phyloP scores from a whole-genome alignment of 208 protist genomes.

The Angomonas deanei region DNA sequence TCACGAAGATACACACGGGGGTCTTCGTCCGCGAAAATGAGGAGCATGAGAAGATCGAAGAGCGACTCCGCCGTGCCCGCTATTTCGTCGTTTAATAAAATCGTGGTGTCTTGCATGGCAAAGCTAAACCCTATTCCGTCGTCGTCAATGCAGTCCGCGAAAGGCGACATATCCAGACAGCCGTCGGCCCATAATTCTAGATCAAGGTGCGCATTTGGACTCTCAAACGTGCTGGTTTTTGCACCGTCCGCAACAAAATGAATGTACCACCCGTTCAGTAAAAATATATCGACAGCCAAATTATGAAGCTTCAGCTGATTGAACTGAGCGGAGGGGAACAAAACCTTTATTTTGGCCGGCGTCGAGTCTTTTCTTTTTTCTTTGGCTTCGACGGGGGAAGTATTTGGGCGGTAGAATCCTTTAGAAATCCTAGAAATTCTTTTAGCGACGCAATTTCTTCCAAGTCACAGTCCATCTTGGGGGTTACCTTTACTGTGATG shows the following conservation, averaged over 20 bases:
- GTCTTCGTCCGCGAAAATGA: constrained; percentile 41
- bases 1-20: constrained; percentile 48
- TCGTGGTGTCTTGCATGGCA: constrained; percentile 15
- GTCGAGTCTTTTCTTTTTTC: neutral
- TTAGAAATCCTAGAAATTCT: constrained; percentile 7
- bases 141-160: constrained; percentile 27
- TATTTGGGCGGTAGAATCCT: neutral
- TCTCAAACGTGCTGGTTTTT: constrained; percentile 14
- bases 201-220: constrained; percentile 3
- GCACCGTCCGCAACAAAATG: constrained; percentile 19
- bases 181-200: constrained; percentile 37
- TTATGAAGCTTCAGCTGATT: constrained; percentile 6
- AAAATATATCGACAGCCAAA: constrained; percentile 1
- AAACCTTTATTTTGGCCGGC: neutral
- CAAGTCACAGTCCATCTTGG: constrained; percentile 5
- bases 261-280: constrained; percentile 35
- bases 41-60: constrained; percentile 35
- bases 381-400: neutral
- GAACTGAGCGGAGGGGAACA: neutral
- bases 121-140: constrained; percentile 49
- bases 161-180: constrained; percentile 31
- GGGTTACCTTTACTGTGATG: neutral
- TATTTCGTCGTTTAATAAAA: constrained; percentile 34
- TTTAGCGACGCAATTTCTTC: constrained; percentile 20
- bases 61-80: constrained; percentile 26